Conservation (phyloP, 495 filamentous ascomycete genomes). For the Entonaema liquescens region DNA sequence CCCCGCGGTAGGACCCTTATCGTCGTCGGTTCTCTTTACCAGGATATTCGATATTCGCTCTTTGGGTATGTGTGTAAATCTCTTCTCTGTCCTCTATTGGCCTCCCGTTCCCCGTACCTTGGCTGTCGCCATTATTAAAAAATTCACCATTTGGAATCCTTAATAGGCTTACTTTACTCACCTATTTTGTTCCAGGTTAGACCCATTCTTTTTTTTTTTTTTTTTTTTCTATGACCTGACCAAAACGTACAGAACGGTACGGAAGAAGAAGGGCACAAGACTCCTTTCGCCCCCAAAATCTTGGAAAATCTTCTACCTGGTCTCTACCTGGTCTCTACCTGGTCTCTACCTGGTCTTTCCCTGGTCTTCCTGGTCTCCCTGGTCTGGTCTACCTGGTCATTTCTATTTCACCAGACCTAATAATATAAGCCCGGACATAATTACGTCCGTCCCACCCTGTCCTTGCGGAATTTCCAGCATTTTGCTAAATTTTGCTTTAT, state of each 20-base stretch:
- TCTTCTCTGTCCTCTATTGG: slow-evolving; percentile 24
- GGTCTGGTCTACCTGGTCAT: no score
- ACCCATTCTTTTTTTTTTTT: slow-evolving; percentile 24
- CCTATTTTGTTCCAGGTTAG: slow-evolving; percentile 27
- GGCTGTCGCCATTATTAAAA: slow-evolving; percentile 31
- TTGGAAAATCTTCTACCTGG: slow-evolving; percentile 24
- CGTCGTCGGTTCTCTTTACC: slow-evolving; percentile 14
- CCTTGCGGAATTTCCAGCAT: neutral
- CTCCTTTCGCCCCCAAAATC: slow-evolving; percentile 38
- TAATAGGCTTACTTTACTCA: slow-evolving; percentile 31
- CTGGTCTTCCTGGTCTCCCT: no score
- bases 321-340: slow-evolving; percentile 29
- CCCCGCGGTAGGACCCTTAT: slow-evolving; percentile 43
- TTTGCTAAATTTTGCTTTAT: slow-evolving; percentile 16
- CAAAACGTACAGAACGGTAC: slow-evolving; percentile 26
- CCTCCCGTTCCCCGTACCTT: slow-evolving; percentile 34
- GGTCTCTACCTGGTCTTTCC: no score
- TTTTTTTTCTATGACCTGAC: slow-evolving; percentile 29
- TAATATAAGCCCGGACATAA: slow-evolving; percentile 35
- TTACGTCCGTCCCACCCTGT: slow-evolving; percentile 33
- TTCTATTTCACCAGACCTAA: slow-evolving; percentile 13
- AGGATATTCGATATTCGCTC: slow-evolving; percentile 20
- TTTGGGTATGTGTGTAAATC: slow-evolving; percentile 31
- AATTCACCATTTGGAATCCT: slow-evolving; percentile 21
- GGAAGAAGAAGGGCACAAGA: slow-evolving; percentile 37